phyloP scores from a whole-genome alignment of 2,329 filamentous ascomycete species.

The Scortechinia acanthostroma region DNA sequence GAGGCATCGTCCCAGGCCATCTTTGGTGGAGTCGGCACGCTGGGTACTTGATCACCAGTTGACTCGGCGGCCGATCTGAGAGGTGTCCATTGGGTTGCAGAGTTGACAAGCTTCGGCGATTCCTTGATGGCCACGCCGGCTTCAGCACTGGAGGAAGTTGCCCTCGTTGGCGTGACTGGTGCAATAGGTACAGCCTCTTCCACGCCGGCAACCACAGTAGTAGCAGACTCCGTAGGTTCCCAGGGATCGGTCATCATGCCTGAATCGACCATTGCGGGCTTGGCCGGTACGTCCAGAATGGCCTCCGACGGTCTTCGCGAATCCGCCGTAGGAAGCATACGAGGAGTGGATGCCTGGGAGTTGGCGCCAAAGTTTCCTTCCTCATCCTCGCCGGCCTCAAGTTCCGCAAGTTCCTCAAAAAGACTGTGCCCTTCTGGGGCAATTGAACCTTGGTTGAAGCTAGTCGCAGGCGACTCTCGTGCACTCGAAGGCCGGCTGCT shows the following conservation, averaged over 20 bases:
- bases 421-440: conserved; percentile 64
- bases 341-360: conserved; percentile 37
- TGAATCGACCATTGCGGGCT: conserved; percentile 3
- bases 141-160: not conserved
- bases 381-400: conserved; percentile 71
- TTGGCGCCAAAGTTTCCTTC: conserved; percentile 48
- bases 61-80: not conserved
- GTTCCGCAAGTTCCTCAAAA: conserved; percentile 80
- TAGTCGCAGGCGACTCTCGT: conserved; percentile 49
- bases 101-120: not conserved
- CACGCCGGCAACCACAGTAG: conserved; percentile 5
- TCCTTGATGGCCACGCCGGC: too few species aligned
- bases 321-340: conserved; percentile 54
- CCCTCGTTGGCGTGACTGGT: not conserved
- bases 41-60: not conserved
- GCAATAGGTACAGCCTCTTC: not conserved
- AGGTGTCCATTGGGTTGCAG: not conserved
- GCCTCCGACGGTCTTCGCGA: conserved; percentile 17
- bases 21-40: not conserved
- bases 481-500: conserved; percentile 46
- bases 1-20: not conserved
- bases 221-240: conserved; percentile 10
- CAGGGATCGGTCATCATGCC: conserved; percentile 11
- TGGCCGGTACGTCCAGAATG: conserved; percentile 9
- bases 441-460: conserved; percentile 37